Conservation (phyloP, 768 basidiomycete genomes). For the Mycena galericulata region DNA sequence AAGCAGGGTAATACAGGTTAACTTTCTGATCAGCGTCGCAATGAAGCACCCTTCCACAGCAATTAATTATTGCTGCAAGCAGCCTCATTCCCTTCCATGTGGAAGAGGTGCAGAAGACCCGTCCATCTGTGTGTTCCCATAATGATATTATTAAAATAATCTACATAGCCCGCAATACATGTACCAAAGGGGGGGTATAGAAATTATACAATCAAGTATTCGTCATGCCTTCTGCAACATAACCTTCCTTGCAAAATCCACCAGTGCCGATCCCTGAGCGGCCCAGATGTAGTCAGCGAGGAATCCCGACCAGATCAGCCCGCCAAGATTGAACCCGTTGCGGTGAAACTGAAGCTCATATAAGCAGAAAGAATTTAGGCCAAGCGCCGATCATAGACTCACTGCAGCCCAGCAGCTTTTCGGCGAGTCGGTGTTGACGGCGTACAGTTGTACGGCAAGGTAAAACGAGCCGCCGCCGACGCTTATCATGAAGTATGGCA, state of each 20-base stretch:
- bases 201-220: too few relatives aligned
- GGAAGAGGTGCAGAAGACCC: too few relatives aligned
- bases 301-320: slow-evolving; percentile 32
- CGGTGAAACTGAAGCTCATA: slow-evolving; percentile 27
- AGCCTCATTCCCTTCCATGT: too few relatives aligned
- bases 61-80: too few relatives aligned
- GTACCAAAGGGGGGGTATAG: too few relatives aligned
- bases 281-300: slow-evolving; percentile 35
- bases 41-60: too few relatives aligned
- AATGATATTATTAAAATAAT: too few relatives aligned
- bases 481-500: slow-evolving; percentile 32
- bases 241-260: background rate
- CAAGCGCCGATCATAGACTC: background rate
- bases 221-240: background rate
- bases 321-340: slow-evolving; percentile 36
- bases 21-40: too few relatives aligned
- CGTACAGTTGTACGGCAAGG: slow-evolving; percentile 33
- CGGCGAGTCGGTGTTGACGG: slow-evolving; percentile 33
- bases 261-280: background rate
- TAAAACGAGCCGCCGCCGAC: slow-evolving; percentile 33
- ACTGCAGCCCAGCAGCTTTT: slow-evolving; percentile 36
- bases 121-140: too few relatives aligned
- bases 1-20: too few relatives aligned
- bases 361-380: background rate
- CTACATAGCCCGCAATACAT: too few relatives aligned